phyloP scores from a whole-genome alignment of 192 early-diverging fungal species.

The Geranomyces michiganensis region DNA sequence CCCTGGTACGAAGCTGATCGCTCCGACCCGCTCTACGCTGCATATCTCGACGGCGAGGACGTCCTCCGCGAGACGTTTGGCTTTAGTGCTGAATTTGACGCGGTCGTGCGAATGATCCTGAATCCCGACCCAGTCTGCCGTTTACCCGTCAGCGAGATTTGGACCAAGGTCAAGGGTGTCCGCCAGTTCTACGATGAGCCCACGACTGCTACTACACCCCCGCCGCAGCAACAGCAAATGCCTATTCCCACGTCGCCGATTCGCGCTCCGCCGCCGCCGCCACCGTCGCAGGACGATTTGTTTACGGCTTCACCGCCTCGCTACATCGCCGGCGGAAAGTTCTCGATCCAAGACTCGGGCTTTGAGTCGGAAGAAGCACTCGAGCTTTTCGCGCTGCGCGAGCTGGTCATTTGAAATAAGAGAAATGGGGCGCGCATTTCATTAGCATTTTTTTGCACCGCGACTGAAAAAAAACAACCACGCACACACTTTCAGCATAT shows the following conservation, averaged over 20 bases:
- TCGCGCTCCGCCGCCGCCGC: not conserved
- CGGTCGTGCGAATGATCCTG: not conserved
- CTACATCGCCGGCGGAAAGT: not conserved
- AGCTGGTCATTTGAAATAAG: not conserved
- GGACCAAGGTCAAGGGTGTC: not conserved
- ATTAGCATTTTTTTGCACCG: too few species aligned
- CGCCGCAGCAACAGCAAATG: too few species aligned
- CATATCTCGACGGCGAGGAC: constrained; percentile 36
- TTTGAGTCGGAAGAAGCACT: not conserved
- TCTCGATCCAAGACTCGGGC: constrained; percentile 10
- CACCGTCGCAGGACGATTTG: not conserved
- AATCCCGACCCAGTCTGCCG: not conserved
- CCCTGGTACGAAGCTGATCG: constrained; percentile 65
- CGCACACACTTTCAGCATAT: too few species aligned
- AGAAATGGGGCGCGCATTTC: too few species aligned
- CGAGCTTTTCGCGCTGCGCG: constrained; percentile 3
- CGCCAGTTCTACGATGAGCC: constrained; percentile 8
- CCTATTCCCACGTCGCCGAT: not conserved
- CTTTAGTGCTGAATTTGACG: not conserved
- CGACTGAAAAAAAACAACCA: too few species aligned
- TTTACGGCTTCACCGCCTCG: constrained; percentile 14
- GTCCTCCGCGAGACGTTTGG: constrained; percentile 5
- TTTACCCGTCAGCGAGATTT: not conserved
- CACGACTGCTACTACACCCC: not conserved
- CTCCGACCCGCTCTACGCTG: constrained; percentile 78